Base-by-base conservation (phyloP, 805 yeast species). In the Ogataea nakhonphanomensis region DNA sequence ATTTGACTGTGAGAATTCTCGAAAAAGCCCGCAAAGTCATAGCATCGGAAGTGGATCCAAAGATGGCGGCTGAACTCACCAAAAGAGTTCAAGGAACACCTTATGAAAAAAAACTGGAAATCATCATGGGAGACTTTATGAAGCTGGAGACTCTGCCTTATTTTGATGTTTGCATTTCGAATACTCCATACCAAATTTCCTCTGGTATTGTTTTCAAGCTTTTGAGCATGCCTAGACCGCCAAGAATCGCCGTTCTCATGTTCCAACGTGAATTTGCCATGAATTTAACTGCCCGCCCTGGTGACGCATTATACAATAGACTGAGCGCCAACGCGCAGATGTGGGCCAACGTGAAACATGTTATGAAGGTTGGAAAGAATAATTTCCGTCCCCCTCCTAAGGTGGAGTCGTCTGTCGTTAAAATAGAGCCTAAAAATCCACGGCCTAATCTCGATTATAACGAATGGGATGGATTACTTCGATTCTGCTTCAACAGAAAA, bases 271-370 rank as follows among this genome's bases (percentile, higher is more conserved):
- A 93, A 61, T 93, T 93, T 58, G 99, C 99, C 2, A 64, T 93
- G 66, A 81, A 97, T 56, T 69, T 93, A 40, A 71, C 93, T 38
- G 99, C 99, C 1, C 78, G 95, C 53, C 98, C 99, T 0, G 99
- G 99, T n/a, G 98, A 93, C 54, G 64, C 87, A 1, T 70, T 93
- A 28, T 93, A 91, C 68, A 89, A 96, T 64, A 77, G 99, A 57
- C 72, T 93, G 39, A 84, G 95, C 24, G 98, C 96, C 23, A 93
- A 93, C 58, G 98, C 93, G 1, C 99, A 93, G 59, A 91, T 93
- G 98, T 93, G 98, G 97, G 96, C 97, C n/a, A 87, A 87, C 50
- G 97, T 93, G 11, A 89, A 95, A 7, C 99, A 93, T 62, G 86
- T 93, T 39, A 93, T 93, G 99, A 93, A 93, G 65, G 99, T 93